phyloP scores from a whole-genome alignment of 2,329 filamentous ascomycete species.

The Calonectria hawksworthii region DNA sequence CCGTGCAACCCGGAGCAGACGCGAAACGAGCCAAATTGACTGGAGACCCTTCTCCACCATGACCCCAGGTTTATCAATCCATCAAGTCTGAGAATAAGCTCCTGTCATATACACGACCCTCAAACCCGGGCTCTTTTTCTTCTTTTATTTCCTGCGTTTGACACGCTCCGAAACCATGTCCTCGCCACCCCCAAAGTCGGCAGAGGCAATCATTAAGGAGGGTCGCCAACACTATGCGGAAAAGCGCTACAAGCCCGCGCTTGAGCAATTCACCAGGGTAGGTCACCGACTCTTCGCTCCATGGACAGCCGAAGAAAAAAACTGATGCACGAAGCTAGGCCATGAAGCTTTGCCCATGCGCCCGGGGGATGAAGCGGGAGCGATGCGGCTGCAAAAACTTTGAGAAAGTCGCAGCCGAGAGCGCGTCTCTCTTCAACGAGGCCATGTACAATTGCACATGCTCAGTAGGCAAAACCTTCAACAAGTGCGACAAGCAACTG shows the following conservation, averaged over 20 bases:
- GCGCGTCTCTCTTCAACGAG: constrained; percentile 57
- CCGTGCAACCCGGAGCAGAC: background rate
- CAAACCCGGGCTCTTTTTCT: background rate
- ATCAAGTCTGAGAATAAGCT: background rate
- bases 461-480: constrained; percentile 52
- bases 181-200: constrained; percentile 26
- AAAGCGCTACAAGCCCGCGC: constrained; percentile 52
- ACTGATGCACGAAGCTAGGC: constrained; percentile 44
- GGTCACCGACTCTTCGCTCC: background rate
- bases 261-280: constrained; percentile 55
- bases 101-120: background rate
- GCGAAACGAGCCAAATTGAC: background rate
- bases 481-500: constrained; percentile 53
- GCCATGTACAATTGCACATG: constrained; percentile 58
- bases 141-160: background rate
- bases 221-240: constrained; percentile 51
- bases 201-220: constrained; percentile 49
- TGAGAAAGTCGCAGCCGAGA: constrained; percentile 49
- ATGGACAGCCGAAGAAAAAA: background rate
- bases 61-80: background rate
- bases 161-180: constrained; percentile 28
- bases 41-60: background rate
- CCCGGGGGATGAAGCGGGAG: constrained; percentile 50
- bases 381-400: constrained; percentile 58
- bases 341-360: constrained; percentile 54